phyloP scores from a whole-genome alignment of 2,329 filamentous ascomycete species.

The Fusarium sp. region DNA sequence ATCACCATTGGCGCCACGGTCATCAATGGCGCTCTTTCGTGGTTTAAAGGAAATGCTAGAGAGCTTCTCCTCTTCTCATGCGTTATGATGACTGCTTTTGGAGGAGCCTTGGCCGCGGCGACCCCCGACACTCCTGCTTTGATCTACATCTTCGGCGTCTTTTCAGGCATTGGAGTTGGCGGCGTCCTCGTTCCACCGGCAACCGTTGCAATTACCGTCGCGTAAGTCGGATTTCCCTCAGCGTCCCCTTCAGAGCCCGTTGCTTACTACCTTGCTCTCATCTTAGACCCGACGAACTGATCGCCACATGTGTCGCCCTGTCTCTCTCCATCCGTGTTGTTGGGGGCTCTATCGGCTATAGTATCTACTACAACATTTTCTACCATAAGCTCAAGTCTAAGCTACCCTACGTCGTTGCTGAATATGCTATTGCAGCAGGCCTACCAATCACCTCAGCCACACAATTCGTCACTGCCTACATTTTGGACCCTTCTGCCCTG shows the following conservation, averaged over 20 bases:
- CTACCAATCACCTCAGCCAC: not conserved
- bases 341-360: not conserved
- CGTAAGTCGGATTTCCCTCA: not conserved
- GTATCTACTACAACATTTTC: not conserved
- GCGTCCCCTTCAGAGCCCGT: fast-evolving
- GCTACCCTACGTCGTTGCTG: not conserved
- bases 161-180: not conserved
- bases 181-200: not conserved
- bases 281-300: not conserved
- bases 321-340: not conserved
- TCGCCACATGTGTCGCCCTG: not conserved
- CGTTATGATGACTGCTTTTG: not conserved
- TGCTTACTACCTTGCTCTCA: not conserved
- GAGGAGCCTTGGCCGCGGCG: not conserved
- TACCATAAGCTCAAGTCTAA: not conserved
- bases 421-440: not conserved
- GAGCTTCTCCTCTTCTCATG: not conserved
- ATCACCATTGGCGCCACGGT: not conserved
- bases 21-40: not conserved
- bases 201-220: not conserved
- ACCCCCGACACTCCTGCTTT: not conserved
- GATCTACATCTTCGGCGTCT: not conserved
- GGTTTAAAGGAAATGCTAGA: not conserved
- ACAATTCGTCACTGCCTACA: not conserved
- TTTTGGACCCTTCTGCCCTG: not conserved